These are phyloP conservation scores for Didymella exigua DNA, from an alignment of 2,329 filamentous ascomycete species.

Conservation along the genomic window DNA sequence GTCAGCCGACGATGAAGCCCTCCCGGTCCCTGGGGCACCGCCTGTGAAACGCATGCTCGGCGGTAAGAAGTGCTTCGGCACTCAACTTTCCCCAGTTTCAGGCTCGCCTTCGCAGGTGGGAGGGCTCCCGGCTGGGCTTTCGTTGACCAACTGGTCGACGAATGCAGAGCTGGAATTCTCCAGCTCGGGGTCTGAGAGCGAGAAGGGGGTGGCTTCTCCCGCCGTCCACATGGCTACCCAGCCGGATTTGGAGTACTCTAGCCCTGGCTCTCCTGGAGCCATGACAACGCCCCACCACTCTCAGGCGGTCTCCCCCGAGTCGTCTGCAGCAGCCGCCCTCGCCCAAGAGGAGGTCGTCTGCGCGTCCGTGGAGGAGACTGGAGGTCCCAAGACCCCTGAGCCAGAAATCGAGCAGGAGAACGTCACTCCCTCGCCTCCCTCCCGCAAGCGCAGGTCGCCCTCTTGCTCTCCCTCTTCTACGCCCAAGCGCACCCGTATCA, in stretches of 20 bases:
- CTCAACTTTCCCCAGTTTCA: not conserved
- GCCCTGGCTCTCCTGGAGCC: not conserved
- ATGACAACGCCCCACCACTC: not conserved
- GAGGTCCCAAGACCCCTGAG: not conserved
- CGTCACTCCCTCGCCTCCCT: not conserved
- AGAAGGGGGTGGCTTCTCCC: not conserved
- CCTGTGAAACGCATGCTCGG: not conserved
- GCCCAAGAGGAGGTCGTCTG: not conserved
- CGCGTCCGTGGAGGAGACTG: not conserved
- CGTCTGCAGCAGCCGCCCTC: not conserved
- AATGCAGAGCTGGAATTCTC: not conserved
- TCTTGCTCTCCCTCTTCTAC: not conserved
- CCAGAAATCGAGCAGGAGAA: not conserved
- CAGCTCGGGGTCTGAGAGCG: not conserved
- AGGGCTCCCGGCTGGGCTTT: not conserved
- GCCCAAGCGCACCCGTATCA: not conserved
- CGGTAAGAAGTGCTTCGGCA: not conserved
- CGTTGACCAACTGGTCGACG: not conserved
- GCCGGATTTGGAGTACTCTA: not conserved
- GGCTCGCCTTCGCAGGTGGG: not conserved
- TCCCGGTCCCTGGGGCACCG: not conserved
- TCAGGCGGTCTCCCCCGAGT: not conserved
- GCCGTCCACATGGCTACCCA: not conserved
- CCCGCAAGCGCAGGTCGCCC: slow-evolving; percentile 3
- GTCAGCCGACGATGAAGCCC: not conserved